Percentiles rank a stretch among this genome's conserved stretches.
These are phyloP conservation scores for Aspergillus bertholletiae DNA, from an alignment of 495 filamentous ascomycete species.

Conservation along the genomic window DNA sequence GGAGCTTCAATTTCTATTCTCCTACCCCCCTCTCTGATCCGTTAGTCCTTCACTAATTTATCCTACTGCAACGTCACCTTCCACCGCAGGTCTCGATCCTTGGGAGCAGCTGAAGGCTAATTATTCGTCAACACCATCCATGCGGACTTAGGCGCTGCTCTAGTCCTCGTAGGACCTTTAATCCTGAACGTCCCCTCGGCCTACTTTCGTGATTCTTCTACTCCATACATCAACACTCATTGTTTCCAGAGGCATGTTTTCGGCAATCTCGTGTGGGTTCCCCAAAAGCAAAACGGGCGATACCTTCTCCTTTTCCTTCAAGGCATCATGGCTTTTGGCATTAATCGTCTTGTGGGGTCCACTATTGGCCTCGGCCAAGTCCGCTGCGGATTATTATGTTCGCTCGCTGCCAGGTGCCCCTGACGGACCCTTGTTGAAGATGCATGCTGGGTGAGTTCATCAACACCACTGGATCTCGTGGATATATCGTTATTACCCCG, in stretches of 20 bases:
- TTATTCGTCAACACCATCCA: constrained; percentile 3
- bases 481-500: background rate
- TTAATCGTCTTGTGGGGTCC: constrained; percentile 22
- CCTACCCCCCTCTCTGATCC: background rate
- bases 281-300: background rate
- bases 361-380: constrained; percentile 39
- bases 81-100: background rate
- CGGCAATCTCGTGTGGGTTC: background rate
- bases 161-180: constrained; percentile 7
- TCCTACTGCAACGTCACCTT: background rate
- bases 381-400: constrained; percentile 87
- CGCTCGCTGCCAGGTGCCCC: constrained; percentile 81
- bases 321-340: constrained; percentile 23
- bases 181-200: background rate
- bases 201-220: background rate
- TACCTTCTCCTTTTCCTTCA: background rate
- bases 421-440: constrained; percentile 76
- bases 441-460: constrained; percentile 88
- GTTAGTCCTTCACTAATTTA: background rate
- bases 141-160: constrained; percentile 12
- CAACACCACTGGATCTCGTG: background rate
- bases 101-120: background rate
- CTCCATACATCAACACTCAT: background rate
- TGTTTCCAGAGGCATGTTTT: background rate
- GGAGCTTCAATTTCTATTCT: constrained; percentile 1